These are phyloP conservation scores for Arthrobotrys megalospora DNA, from an alignment of 2,329 filamentous ascomycete genomes.

Conservation along the genomic window DNA sequence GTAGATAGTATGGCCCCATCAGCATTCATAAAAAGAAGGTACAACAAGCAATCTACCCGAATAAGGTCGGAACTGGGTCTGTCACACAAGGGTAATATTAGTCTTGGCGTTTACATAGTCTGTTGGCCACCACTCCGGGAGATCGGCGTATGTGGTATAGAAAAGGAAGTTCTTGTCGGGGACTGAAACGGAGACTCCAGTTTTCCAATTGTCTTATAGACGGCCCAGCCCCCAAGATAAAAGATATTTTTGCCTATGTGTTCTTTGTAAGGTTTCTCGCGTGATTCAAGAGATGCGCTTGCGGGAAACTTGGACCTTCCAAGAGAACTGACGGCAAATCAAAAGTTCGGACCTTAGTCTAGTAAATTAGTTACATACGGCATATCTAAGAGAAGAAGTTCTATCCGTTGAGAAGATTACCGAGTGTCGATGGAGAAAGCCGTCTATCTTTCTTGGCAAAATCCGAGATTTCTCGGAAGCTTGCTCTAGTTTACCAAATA, in stretches of 20 bases:
- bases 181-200: not conserved
- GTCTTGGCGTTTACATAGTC: conserved; percentile 10
- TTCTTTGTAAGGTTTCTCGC: not conserved
- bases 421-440: conserved; percentile 3
- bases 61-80: conserved; percentile 7
- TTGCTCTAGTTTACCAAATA: not conserved
- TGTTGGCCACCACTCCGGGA: conserved; percentile 16
- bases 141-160: conserved; percentile 9
- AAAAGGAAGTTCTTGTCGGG: conserved; percentile 3
- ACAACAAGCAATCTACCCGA: conserved; percentile 5
- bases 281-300: not conserved
- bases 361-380: not conserved
- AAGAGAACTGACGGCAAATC: not conserved
- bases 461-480: conserved; percentile 3
- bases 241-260: not conserved
- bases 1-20: conserved; percentile 9
- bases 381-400: not conserved
- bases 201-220: not conserved
- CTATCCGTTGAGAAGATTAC: conserved; percentile 11
- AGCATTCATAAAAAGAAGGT: conserved; percentile 24
- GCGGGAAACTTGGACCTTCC: not conserved
- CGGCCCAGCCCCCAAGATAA: not conserved
- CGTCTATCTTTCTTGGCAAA: conserved; percentile 5
- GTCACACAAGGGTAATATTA: conserved; percentile 19
- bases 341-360: not conserved